phyloP scores from a whole-genome alignment of 192 early-diverging fungal species.

The Pilobolus umbonatus region DNA sequence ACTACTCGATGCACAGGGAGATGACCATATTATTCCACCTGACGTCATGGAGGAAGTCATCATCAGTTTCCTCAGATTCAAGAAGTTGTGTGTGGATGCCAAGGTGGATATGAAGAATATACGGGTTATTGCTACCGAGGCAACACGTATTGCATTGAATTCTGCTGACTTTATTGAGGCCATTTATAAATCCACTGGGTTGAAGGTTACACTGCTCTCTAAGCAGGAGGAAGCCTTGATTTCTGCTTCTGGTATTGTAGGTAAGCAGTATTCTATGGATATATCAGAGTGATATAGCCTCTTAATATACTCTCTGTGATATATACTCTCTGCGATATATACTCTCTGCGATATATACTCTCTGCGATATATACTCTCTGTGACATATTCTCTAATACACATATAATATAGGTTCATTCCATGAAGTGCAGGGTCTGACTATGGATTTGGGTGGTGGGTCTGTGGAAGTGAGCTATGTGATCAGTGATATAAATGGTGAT shows the following conservation, averaged over 20 bases:
- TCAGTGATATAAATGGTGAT: neutral
- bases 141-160: conserved; percentile 50
- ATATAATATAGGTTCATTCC: conserved; percentile 34
- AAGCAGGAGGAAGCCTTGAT: conserved; percentile 49
- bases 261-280: conserved; percentile 17
- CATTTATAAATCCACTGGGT: conserved; percentile 40
- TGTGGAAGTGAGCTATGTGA: conserved; percentile 51
- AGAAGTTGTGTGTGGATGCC: conserved; percentile 37
- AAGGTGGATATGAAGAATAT: conserved; percentile 32
- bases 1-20: conserved; percentile 43
- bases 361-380: too few relatives aligned
- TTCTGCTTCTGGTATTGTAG: conserved; percentile 47
- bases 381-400: too few relatives aligned
- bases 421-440: conserved; percentile 44
- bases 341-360: too few relatives aligned
- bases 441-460: conserved; percentile 59
- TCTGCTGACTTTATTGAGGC: conserved; percentile 34
- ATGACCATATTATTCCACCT: conserved; percentile 34
- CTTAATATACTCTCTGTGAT: too few relatives aligned
- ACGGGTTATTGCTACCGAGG: conserved; percentile 51
- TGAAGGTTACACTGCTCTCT: conserved; percentile 33
- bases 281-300: too few relatives aligned
- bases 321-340: too few relatives aligned
- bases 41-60: conserved; percentile 48
- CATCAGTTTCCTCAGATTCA: conserved; percentile 48